phyloP scores from a whole-genome alignment of 148 eudicot genomes.

The Agrostemma githago region DNA sequence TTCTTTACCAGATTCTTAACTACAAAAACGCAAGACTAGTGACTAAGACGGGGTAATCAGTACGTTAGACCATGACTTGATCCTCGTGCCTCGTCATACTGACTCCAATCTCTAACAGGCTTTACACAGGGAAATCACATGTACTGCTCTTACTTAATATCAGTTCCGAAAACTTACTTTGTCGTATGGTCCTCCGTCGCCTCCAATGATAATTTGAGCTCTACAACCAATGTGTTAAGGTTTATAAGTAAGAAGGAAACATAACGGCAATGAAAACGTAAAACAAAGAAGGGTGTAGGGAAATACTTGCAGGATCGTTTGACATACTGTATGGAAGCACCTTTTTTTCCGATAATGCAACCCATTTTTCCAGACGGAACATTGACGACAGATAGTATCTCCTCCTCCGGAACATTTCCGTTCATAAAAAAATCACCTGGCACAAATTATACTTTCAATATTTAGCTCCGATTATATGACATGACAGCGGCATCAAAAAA shows the following conservation, averaged over 20 bases:
- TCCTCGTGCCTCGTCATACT: too few species aligned
- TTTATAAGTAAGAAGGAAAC: not conserved
- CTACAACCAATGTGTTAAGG: slow-evolving; percentile 12
- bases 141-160: too few species aligned
- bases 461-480: not conserved
- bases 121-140: too few species aligned
- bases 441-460: not conserved
- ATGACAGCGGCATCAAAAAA: not conserved
- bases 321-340: slow-evolving; percentile 25
- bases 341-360: slow-evolving; percentile 30
- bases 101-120: too few species aligned
- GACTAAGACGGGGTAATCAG: too few species aligned
- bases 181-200: slow-evolving; percentile 20
- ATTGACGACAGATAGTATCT: slow-evolving; percentile 22
- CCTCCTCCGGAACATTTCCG: slow-evolving; percentile 25
- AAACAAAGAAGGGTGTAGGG: slow-evolving; percentile 6
- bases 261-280: not conserved
- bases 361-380: slow-evolving; percentile 30
- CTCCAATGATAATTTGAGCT: slow-evolving; percentile 28
- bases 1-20: too few species aligned
- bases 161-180: slow-evolving; percentile 18
- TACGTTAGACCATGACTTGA: too few species aligned
- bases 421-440: slow-evolving; percentile 14
- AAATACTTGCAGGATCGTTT: slow-evolving; percentile 28
- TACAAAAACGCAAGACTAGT: too few species aligned